Evolutionary conservation across 768 basidiomycete species (phyloP), one percentile per base, ranked within the genome.

Genomic region (Kwoniella dejecticola): DNA sequence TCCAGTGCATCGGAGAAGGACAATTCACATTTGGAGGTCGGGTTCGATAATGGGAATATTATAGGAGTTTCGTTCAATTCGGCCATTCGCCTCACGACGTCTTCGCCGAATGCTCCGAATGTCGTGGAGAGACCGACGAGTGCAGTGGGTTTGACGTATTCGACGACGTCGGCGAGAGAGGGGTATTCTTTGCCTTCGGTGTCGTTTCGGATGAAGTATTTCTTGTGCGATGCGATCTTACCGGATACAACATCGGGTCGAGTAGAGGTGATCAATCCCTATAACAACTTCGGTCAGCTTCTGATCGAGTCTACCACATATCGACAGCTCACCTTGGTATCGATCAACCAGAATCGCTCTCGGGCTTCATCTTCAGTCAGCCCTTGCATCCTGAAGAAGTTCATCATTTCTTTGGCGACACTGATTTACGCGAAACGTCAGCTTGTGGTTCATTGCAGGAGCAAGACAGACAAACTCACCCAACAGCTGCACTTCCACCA

Each of bases 1-100:
- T 75, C 56, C 21, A 77, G 59, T 3, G 75, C 75, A 55, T 77
- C 72, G 42, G 67, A 27, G 61, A 77, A 78, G 3, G 70, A 65
- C 7, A 75, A 58, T 57, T 79, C 77, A 62, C 76, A 79, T 57
- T 76, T 77, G n/a, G 66, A 64, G 11, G 74, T 74, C 12, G 93
- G 93, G 81, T 95, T 96, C 23, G 89, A 91, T 10, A 95, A 85
- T 30, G 93, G 90, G 83, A 95, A 95, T 76, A 95, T 85, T 81
- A 95, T 92, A 23, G 93, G 93, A 17, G 63, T 33, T 15, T 53
- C 81, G 78, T 93, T 95, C 70, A 88, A 83, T 27, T 83, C 83
- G 17, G 87, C 85, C 91, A 96, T 92, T 0, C 84, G 80, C 64
- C 85, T 81, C 49, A 95, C 84, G 52, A 90, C 87, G 15, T 83